Evolutionary conservation across 495 filamentous ascomycete species (phyloP), one percentile per base, ranked within the genome.

Genomic region (Hypoxylon lenormandii): DNA sequence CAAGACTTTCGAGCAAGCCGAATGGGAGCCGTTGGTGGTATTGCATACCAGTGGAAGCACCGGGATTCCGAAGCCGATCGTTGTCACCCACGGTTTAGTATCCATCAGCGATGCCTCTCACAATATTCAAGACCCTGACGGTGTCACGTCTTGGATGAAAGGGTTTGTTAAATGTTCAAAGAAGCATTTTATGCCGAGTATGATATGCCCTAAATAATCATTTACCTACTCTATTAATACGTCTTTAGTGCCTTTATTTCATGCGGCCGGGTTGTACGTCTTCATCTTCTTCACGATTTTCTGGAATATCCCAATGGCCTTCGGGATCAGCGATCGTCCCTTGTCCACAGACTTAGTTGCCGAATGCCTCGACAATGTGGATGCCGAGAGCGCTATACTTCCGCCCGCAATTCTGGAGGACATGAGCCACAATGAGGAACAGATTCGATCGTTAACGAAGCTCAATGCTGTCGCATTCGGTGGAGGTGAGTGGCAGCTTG

Each of bases 1-100:
- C 23, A 80, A 79, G 70, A 80, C 76, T 0, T 84, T 79, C 26
- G 82, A 83, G 19, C 66, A 82, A 57, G 80, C 75, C 3, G 69
- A 79, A 56, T 80, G 84, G 73, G 80, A 86, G 0, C 81, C 80
- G 0, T 60, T 80, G 0, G 28, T 82, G 4, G 73, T 88, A 10
- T 69, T 89, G 11, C 88, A 90, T 64, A 89, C 87, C 5, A 88
- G 86, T 15, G 88, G 88, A 15, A 85, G 85, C 37, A 89, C 87
- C 3, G 88, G 82, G 1, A 61, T 82, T 11, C 83, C 87, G 0
- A 89, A 88, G 71, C 83, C 83, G 1, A 78, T 90, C 4, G 64
- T 79, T 6, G 70, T 79, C 19, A 80, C 74, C 1, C 78, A 87
- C 5, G 85, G 83, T 21, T 81, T 81, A 62, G 12, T 86, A 4